Evolutionary conservation across 345 rosid genomes (phyloP).

Genomic region (Chamaenerion angustifolium): DNA sequence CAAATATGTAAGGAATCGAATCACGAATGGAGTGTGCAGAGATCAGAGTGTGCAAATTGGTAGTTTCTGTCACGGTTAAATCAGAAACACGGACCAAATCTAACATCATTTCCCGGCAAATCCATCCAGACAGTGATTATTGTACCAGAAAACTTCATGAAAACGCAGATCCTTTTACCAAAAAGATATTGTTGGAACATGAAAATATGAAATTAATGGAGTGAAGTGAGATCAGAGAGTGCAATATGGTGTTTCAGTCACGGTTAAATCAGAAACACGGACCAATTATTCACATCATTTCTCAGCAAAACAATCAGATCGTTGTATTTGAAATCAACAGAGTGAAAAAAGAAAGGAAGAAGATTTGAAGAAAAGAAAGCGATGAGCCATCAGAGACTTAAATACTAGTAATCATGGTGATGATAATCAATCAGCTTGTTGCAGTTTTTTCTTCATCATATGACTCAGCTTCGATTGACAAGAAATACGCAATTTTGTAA

Average conservation of each 20-base stretch:
- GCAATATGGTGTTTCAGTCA: constrained; percentile 6
- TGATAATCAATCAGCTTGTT: constrained; percentile 23
- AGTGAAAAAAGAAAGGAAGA: background rate
- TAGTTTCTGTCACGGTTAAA: constrained; percentile 8
- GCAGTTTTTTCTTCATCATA: constrained; percentile 22
- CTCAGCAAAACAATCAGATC: background rate
- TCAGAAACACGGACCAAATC: constrained; percentile 16
- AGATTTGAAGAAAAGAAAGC: background rate
- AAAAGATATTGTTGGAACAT: too few species aligned
- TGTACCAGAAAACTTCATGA: too few species aligned
- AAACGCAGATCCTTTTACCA: background rate
- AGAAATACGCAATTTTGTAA: too few species aligned
- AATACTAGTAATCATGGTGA: constrained; percentile 22
- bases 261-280: constrained; percentile 13
- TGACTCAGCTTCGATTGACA: constrained; percentile 2
- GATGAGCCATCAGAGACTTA: constrained; percentile 23
- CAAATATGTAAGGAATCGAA: too few species aligned
- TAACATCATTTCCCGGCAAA: constrained; percentile 1
- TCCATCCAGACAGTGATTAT: background rate
- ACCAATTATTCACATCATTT: constrained; percentile 7
- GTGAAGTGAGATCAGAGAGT: constrained; percentile 8
- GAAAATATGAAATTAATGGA: too few species aligned
- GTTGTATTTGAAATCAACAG: too few species aligned
- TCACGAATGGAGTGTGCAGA: background rate
- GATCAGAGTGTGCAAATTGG: constrained; percentile 9